Conservation (phyloP, 1,139 yeast genomes). For the Neolecta irregularis region DNA sequence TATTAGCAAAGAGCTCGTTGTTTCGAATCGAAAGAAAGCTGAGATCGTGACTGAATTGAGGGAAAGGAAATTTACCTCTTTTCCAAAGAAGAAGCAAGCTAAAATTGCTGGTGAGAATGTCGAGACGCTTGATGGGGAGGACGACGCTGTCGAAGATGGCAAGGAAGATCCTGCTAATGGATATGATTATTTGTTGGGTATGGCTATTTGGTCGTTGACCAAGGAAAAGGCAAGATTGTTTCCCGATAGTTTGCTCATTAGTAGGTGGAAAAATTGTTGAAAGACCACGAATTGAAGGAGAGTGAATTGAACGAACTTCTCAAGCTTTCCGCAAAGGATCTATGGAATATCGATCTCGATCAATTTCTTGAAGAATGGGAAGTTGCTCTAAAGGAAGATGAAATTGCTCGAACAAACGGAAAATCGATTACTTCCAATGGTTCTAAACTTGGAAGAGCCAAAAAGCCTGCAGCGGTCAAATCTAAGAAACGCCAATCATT, state of each 20-base stretch:
- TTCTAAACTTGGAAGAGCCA: slow-evolving; percentile 4
- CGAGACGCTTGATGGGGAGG: slow-evolving; percentile 22
- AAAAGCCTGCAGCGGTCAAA: slow-evolving; percentile 7
- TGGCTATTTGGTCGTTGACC: slow-evolving; percentile 90
- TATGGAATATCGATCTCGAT: slow-evolving; percentile 76
- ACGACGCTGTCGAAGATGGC: slow-evolving; percentile 27
- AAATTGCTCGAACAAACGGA: slow-evolving; percentile 26
- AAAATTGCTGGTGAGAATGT: slow-evolving; percentile 16
- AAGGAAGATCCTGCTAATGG: slow-evolving; percentile 33
- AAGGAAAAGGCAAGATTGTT: no score
- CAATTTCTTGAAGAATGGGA: slow-evolving; percentile 54
- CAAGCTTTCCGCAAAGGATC: slow-evolving; percentile 62
- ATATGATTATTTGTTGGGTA: slow-evolving; percentile 62
- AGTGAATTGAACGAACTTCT: slow-evolving; percentile 52
- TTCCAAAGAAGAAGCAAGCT: slow-evolving; percentile 24
- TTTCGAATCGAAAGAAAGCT: slow-evolving; percentile 60
- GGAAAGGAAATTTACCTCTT: slow-evolving; percentile 54
- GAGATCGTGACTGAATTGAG: slow-evolving; percentile 50
- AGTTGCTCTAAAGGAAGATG: slow-evolving; percentile 42
- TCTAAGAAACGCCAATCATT: background rate
- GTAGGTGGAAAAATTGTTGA: slow-evolving; percentile 50
- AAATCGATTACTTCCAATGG: no score
- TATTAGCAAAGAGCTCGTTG: slow-evolving; percentile 52
- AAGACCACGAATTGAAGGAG: slow-evolving; percentile 59
- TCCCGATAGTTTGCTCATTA: no score